Conservation (phyloP, 305 asterid genomes). For the Fraxinus latifolia region DNA sequence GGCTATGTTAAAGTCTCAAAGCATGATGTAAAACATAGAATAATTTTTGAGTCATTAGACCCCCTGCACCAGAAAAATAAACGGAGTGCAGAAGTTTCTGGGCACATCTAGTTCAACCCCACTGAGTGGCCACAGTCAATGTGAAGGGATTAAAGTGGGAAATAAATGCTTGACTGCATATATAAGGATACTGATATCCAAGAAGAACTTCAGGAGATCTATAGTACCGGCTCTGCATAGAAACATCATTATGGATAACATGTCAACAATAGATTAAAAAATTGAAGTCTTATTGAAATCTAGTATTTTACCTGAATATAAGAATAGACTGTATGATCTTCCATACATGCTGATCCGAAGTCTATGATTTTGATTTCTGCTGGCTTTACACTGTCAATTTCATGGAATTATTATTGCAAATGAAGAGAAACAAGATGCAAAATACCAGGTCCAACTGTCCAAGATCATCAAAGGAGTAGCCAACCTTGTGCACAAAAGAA, state of each 20-base stretch:
- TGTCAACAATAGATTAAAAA: slow-evolving; percentile 23
- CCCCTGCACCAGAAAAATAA: background rate
- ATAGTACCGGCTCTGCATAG: slow-evolving; percentile 91
- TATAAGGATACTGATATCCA: slow-evolving; percentile 95
- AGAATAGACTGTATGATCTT: slow-evolving; percentile 90
- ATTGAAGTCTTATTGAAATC: slow-evolving; percentile 9
- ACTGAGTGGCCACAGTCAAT: background rate
- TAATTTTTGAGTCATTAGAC: slow-evolving; percentile 10
- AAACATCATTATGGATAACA: slow-evolving; percentile 23
- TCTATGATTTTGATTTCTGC: slow-evolving; percentile 92
- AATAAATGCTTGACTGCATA: slow-evolving; percentile 16
- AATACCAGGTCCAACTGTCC: slow-evolving; percentile 17
- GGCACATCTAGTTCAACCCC: background rate
- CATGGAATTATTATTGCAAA: slow-evolving; percentile 26
- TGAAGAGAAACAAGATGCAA: slow-evolving; percentile 29
- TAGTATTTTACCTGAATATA: slow-evolving; percentile 73
- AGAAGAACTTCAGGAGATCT: slow-evolving; percentile 99
- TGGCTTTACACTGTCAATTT: slow-evolving; percentile 81
- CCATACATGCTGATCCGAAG: slow-evolving; percentile 99
- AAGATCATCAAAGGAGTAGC: slow-evolving; percentile 34
- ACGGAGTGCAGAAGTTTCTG: background rate
- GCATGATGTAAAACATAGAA: slow-evolving; percentile 31
- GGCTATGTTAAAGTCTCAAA: slow-evolving; percentile 52
- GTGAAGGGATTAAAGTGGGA: slow-evolving; percentile 13
- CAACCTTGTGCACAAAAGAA: slow-evolving; percentile 89